phyloP scores from a whole-genome alignment of 345 rosid genomes.

The Rhizophora apiculata region DNA sequence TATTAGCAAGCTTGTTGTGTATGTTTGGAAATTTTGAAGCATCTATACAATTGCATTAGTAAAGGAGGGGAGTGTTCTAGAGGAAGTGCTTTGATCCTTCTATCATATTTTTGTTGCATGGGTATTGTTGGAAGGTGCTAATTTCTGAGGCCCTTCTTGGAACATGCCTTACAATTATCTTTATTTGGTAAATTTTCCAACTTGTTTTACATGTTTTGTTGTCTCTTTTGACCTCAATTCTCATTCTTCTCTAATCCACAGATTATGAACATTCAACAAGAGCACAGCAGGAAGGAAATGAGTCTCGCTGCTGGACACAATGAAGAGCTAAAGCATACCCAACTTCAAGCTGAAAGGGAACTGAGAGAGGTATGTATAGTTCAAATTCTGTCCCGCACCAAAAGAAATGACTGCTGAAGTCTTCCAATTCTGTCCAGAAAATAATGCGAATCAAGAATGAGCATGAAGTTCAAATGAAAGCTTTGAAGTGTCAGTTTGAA shows the following conservation, averaged over 20 bases:
- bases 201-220: background rate
- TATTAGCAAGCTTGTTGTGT: background rate
- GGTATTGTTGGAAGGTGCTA: slow-evolving; percentile 4
- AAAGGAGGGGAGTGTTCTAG: background rate
- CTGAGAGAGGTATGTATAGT: slow-evolving; percentile 49
- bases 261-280: slow-evolving; percentile 53
- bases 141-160: background rate
- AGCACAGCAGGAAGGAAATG: slow-evolving; percentile 53
- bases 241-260: slow-evolving; percentile 21
- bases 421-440: slow-evolving; percentile 37
- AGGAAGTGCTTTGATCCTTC: background rate
- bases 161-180: background rate
- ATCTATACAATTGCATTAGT: background rate
- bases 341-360: slow-evolving; percentile 71
- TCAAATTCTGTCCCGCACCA: background rate
- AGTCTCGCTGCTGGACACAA: slow-evolving; percentile 52
- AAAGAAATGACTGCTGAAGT: slow-evolving; percentile 11
- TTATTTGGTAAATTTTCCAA: background rate
- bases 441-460: slow-evolving; percentile 52
- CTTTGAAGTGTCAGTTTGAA: slow-evolving; percentile 62
- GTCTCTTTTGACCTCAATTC: slow-evolving; percentile 3
- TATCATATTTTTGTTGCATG: background rate
- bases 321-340: slow-evolving; percentile 61
- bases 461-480: slow-evolving; percentile 70
- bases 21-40: background rate